Percentiles rank a stretch among this genome's conserved stretches.
These are phyloP conservation scores for Nicotiana benthamiana DNA, from an alignment of 257 asterid genomes.

Conservation along the genomic window DNA sequence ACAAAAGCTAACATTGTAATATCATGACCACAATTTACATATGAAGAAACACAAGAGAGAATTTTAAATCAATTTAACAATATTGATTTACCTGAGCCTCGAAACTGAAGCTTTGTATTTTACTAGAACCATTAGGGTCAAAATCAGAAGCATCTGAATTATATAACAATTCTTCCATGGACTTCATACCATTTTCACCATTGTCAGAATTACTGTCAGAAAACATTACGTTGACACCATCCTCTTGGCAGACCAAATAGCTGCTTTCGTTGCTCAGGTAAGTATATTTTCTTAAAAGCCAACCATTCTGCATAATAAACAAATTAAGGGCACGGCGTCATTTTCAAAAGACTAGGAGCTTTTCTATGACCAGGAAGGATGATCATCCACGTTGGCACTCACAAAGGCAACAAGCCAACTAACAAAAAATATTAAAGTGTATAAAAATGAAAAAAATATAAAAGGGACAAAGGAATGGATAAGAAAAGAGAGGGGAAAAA, in stretches of 20 bases:
- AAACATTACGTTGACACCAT: conserved; percentile 71
- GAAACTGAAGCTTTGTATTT: conserved; percentile 72
- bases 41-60: neutral
- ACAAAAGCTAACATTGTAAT: neutral
- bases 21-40: neutral
- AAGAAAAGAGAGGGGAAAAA: neutral
- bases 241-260: conserved; percentile 68
- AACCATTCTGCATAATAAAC: conserved; percentile 59
- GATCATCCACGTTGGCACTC: neutral
- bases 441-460: neutral
- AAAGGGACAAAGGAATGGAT: neutral
- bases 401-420: neutral
- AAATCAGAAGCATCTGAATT: conserved; percentile 37
- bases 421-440: neutral
- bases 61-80: neutral
- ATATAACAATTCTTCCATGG: conserved; percentile 34
- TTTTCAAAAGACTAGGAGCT: conserved; percentile 4
- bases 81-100: conserved; percentile 72
- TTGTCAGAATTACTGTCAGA: conserved; percentile 35
- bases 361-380: conserved; percentile 1
- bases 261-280: conserved; percentile 85
- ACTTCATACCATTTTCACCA: conserved; percentile 29
- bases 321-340: conserved; percentile 18
- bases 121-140: conserved; percentile 43
- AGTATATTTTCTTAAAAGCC: conserved; percentile 62